Base-by-base conservation (phyloP, 2,329 filamentous ascomycete genomes). In the Epichloe sibirici region DNA sequence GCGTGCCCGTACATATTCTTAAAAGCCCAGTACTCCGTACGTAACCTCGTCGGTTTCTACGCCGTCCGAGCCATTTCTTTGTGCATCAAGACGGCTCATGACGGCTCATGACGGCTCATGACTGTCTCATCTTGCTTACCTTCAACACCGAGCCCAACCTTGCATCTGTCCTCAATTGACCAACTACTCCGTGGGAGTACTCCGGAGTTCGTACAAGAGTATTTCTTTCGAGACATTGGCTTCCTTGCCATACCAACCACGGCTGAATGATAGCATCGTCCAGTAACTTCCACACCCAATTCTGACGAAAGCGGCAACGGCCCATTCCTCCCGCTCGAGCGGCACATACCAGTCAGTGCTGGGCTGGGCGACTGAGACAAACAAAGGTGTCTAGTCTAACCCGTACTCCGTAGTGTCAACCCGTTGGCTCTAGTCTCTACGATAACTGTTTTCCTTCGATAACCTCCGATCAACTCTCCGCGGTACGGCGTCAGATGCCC, bases 321-420 rank as follows among this genome's bases (percentile, higher is more conserved):
- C 15, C 31, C 38, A 43, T 51, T 44, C 45, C 45, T 43, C 8
- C 34, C 39, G 21, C 42, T 39, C 31, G 42, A 45, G 9, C 40
- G 25, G 6, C n/a, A n/a, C 49, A 52, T 54, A 21, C 53, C 53
- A 51, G 49, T 35, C 53, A 51, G 49, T 35, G 15, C 37, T 37
- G 28, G 49, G 49, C 53, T 49, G 42, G 9, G 25, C 31, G 15
- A 13, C 44, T 45, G 39, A 49, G 25, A 51, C 48, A 40, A 25
- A 45, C 35, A 35, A 34, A 38, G 17, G 37, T 48, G 34, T 35
- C 48, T 44, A 51, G 17, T 31, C 31, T 31, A 31, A 31, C 31
- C 31, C 31, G 31, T 11, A 4, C 31, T 31, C 31, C 31, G 8
- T 17, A 11, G 46, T 12, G 43, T 49, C 45, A 46, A 34, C 40